A percentile compares a stretch with the other conserved stretches of the same genome.
phyloP scores from a whole-genome alignment of 495 filamentous ascomycete species.

The Aeminium ludgeri region DNA sequence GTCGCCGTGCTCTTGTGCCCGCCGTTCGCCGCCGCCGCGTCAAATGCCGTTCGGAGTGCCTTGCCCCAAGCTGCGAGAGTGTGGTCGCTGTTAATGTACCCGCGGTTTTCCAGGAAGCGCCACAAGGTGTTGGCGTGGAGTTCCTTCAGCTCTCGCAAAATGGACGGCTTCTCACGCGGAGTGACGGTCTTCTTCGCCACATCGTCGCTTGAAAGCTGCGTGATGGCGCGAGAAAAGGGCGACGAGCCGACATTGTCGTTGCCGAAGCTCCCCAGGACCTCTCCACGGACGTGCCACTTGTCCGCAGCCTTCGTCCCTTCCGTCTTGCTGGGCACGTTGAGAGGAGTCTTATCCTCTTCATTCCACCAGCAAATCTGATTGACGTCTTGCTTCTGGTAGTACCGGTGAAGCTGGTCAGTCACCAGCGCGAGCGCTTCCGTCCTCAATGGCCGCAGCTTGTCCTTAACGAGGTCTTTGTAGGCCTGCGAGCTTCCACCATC shows the following conservation, averaged over 20 bases:
- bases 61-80: conserved; percentile 70
- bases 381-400: conserved; percentile 60
- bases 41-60: conserved; percentile 47
- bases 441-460: conserved; percentile 52
- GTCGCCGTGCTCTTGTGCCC: neutral
- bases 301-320: conserved; percentile 44
- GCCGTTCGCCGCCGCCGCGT: conserved; percentile 28
- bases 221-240: neutral
- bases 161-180: conserved; percentile 18
- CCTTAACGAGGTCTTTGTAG: conserved; percentile 62
- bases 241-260: neutral
- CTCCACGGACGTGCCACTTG: conserved; percentile 52
- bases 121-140: conserved; percentile 63
- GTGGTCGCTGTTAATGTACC: conserved; percentile 66
- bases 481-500: conserved; percentile 65
- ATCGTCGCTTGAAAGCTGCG: conserved; percentile 37
- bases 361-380: conserved; percentile 74
- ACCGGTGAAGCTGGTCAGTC: conserved; percentile 60
- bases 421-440: conserved; percentile 59
- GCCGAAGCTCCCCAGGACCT: conserved; percentile 31
- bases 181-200: conserved; percentile 51
- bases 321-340: conserved; percentile 41
- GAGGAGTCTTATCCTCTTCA: conserved; percentile 41
- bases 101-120: conserved; percentile 78
- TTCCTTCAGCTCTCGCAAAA: conserved; percentile 30